Evolutionary conservation across 768 basidiomycete genomes (phyloP), one percentile per base, ranked within the genome.

Genomic region (Brasilioporus rufonigricans): DNA sequence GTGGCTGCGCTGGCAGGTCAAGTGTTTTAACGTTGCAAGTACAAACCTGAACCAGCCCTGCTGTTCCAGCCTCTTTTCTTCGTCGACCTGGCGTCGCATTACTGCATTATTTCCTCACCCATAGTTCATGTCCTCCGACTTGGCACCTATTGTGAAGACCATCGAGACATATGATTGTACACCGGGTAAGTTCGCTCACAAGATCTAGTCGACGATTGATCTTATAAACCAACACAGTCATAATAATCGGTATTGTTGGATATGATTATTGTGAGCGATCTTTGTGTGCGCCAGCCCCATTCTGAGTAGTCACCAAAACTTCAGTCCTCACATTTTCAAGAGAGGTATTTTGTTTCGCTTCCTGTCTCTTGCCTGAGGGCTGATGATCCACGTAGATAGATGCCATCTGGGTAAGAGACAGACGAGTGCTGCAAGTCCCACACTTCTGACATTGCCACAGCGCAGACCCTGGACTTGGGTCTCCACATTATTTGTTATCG

Each of bases 181-280:
- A 13, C 18, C 43, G 18, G 5, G 60, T 61, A 31, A 1, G 44
- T 10, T 26, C 31, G 2, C 9, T 13, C 10, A 5, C 5, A 3
- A 13, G 18, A 5, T 26, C 14, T 1, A 0, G 40, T 53, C 36
- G 32, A 31, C 2, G 2, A 45, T 36, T 11, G 1, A 43, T 27
- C 43, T 47, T 5, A 44, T 6, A 10, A 13, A 3, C 8, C 21
- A 23, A 10, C 33, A 7, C 12, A 62, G 61, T 60, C 13, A 18
- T 50, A 12, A 44, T 55, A 19, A 36, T 51, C 24, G 36, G 41
- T 31, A 5, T 48, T 5, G 24, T 63, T 24, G 54, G 46, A 44
- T 63, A 62, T 31, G 61, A 62, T 45, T 62, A 63, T 18, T 12
- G 61, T 56, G 36, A 53, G 61, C 10, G 14, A 10, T 32, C 18